phyloP scores from a whole-genome alignment of 495 filamentous ascomycete species.

The Massariosphaeria phaeospora region DNA sequence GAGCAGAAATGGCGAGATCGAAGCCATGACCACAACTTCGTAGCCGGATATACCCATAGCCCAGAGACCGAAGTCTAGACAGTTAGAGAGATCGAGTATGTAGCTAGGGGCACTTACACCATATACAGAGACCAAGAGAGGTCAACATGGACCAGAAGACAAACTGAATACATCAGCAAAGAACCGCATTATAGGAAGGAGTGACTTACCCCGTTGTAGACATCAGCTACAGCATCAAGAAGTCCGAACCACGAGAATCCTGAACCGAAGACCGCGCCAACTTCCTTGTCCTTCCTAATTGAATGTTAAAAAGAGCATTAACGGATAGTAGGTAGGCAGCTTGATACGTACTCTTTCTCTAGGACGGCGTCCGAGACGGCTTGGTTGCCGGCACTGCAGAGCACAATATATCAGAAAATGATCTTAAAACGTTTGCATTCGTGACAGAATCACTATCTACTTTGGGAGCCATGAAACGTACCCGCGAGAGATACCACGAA shows the following conservation, averaged over 20 bases:
- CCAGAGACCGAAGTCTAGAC: conserved; percentile 91
- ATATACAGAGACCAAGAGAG: conserved; percentile 77
- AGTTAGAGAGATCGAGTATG: neutral
- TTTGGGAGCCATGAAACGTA: conserved; percentile 97
- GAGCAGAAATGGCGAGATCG: conserved; percentile 78
- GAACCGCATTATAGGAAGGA: neutral
- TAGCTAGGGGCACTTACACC: conserved; percentile 64
- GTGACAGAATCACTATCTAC: conserved; percentile 50
- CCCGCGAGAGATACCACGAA: conserved; percentile 92
- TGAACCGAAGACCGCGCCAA: conserved; percentile 62
- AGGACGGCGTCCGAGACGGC: conserved; percentile 67
- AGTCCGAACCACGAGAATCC: conserved; percentile 70
- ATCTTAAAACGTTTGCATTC: conserved; percentile 30
- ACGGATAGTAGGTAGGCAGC: neutral
- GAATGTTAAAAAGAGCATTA: neutral
- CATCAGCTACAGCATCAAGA: conserved; percentile 78
- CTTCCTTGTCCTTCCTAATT: conserved; percentile 68
- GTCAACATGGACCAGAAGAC: conserved; percentile 95
- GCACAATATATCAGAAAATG: conserved; percentile 20
- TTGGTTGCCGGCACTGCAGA: conserved; percentile 47
- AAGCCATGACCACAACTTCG: conserved; percentile 79
- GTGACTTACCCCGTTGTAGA: conserved; percentile 81
- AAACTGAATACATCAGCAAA: conserved; percentile 52
- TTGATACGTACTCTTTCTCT: conserved; percentile 74
- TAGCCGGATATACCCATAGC: conserved; percentile 99